Percentiles rank a stretch among this genome's conserved stretches.
phyloP scores from a whole-genome alignment of 148 eudicot species.

The Euryodendron excelsum region DNA sequence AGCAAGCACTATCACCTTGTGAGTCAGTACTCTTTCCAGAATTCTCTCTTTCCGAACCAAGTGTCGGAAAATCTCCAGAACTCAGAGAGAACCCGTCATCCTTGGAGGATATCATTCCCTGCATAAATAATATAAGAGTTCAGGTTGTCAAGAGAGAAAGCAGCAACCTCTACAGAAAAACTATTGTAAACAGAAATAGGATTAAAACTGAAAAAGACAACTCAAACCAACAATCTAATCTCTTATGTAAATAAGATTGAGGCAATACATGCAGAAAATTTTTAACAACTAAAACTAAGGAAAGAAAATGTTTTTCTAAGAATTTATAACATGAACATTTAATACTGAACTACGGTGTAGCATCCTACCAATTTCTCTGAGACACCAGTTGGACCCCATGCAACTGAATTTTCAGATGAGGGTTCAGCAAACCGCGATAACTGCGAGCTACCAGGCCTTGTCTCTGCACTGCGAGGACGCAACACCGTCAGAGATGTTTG shows the following conservation, averaged over 20 bases:
- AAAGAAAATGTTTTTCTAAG: not conserved
- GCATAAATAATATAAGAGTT: slow-evolving; percentile 25
- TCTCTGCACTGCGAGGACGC: slow-evolving; percentile 93
- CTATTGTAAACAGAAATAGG: not conserved
- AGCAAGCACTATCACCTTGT: slow-evolving; percentile 46
- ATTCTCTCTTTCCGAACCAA: slow-evolving; percentile 77
- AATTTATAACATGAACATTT: not conserved
- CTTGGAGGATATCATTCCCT: slow-evolving; percentile 49
- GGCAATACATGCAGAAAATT: not conserved
- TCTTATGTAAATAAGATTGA: not conserved
- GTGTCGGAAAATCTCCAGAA: slow-evolving; percentile 95
- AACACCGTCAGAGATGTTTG: slow-evolving; percentile 51
- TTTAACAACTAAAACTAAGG: not conserved
- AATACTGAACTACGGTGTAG: not conserved
- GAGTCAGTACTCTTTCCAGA: slow-evolving; percentile 46
- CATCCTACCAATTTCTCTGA: slow-evolving; percentile 67
- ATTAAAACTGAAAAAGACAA: not conserved
- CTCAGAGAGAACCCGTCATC: slow-evolving; percentile 69
- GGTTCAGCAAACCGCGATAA: slow-evolving; percentile 90
- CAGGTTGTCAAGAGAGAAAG: slow-evolving; percentile 4
- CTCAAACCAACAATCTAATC: not conserved
- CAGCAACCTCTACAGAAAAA: slow-evolving; percentile 1
- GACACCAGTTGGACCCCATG: slow-evolving; percentile 53
- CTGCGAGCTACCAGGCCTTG: slow-evolving; percentile 92
- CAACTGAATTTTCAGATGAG: slow-evolving; percentile 49